Evolutionary conservation across 192 early-diverging fungal genomes (phyloP).

Genomic region (Coemansia biformis): DNA sequence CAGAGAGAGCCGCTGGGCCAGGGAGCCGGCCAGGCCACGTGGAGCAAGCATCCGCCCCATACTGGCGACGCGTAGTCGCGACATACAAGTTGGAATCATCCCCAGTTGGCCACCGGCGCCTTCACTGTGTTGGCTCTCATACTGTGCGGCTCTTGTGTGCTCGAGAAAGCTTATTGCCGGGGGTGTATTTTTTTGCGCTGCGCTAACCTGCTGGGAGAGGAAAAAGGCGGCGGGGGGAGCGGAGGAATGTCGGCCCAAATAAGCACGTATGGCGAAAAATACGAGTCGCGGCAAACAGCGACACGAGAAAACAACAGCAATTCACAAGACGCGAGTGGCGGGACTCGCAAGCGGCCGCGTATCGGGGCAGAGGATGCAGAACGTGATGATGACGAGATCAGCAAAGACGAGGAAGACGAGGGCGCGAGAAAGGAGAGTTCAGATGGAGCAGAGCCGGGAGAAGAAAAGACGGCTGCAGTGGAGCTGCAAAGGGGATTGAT

Average conservation of each 20-base stretch:
- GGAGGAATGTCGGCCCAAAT: conserved; percentile 1
- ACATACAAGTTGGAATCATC: too few species aligned
- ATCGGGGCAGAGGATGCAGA: conserved; percentile 16
- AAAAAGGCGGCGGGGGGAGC: too few species aligned
- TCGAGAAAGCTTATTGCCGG: too few species aligned
- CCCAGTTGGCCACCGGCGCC: too few species aligned
- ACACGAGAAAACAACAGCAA: conserved; percentile 14
- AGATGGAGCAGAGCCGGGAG: conserved; percentile 10
- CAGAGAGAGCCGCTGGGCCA: too few species aligned
- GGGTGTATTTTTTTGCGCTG: not conserved
- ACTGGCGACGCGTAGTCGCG: too few species aligned
- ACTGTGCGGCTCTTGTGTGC: too few species aligned
- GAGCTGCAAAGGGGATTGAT: conserved; percentile 66
- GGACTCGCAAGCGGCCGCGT: conserved; percentile 32
- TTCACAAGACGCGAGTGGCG: not conserved
- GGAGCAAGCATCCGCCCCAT: too few species aligned
- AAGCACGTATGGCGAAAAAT: conserved; percentile 46
- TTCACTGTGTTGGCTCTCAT: too few species aligned
- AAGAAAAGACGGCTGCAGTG: conserved; percentile 56
- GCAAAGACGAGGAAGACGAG: conserved; percentile 31
- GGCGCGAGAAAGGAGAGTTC: conserved; percentile 6
- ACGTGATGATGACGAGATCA: conserved; percentile 24
- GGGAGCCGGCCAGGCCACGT: too few species aligned
- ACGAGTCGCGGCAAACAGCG: conserved; percentile 46
- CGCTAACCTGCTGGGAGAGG: too few species aligned